These are phyloP conservation scores for Nepenthes gracilis DNA, from an alignment of 148 eudicot species.

Conservation along the genomic window DNA sequence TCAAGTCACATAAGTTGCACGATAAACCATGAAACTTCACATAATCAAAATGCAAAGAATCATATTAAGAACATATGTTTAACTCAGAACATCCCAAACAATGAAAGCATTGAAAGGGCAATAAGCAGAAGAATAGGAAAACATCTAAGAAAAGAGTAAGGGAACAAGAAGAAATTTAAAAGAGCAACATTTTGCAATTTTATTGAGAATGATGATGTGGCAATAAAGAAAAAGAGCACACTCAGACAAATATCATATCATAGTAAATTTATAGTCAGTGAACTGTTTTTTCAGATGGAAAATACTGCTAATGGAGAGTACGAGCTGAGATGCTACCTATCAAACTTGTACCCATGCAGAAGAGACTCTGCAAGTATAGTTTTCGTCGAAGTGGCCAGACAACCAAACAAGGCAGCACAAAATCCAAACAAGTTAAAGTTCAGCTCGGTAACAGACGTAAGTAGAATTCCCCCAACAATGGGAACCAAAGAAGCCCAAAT, in stretches of 20 bases:
- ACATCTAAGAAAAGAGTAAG: background rate
- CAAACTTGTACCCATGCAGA: constrained; percentile 92
- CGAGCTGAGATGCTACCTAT: constrained; percentile 41
- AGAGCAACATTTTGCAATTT: background rate
- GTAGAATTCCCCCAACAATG: constrained; percentile 94
- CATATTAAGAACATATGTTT: too few species aligned
- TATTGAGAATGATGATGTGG: too few species aligned
- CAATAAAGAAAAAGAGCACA: too few species aligned
- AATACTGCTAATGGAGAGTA: background rate
- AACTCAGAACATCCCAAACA: too few species aligned
- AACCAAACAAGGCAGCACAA: constrained; percentile 92
- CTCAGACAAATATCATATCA: too few species aligned
- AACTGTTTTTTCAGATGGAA: background rate
- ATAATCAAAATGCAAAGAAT: too few species aligned
- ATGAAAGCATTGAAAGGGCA: background rate
- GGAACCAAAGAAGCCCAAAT: constrained; percentile 94
- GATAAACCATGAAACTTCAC: too few species aligned
- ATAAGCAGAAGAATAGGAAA: background rate
- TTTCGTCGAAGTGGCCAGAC: constrained; percentile 91
- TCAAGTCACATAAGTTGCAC: too few species aligned
- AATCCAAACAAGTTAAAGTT: constrained; percentile 90
- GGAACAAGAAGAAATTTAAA: background rate
- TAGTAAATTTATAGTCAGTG: too few species aligned
- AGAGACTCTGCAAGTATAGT: constrained; percentile 96
- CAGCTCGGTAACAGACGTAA: constrained; percentile 90